Base-by-base conservation (phyloP, 371 early-diverging fungal species). In the Mucor velutinosus region DNA sequence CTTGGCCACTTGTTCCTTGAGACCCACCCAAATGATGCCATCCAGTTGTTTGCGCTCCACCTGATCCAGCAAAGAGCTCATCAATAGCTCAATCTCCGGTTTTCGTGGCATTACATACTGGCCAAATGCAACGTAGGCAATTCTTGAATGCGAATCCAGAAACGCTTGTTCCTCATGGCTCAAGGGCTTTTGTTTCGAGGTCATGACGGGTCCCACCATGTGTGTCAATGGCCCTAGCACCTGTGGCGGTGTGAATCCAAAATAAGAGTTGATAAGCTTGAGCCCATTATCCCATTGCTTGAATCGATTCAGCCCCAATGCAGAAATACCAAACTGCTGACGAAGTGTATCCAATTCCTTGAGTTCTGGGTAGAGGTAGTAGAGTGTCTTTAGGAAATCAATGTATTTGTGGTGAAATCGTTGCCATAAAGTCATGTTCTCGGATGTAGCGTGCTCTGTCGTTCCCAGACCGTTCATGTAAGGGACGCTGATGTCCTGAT, bases 61-160 rank as follows among this genome's bases (percentile, higher is more conserved):
- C 2, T 66, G 62, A n/a, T 71, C 67, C 3, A 76, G 15, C 4
- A 79, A 35, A 23, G 68, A 71, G 7, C 66, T 63, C 25, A 79
- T 19, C 10, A 81, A 45, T 0, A 67, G 33, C 19, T 67, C 53
- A 5, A 74, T 65, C 23, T 68, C 71, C 3, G 60, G 4, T 8
- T 49, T 23, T 2, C 17, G 7, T 2, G 69, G 71, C 21, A 60
- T 1, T 1, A 58, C 71, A 7, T 66, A 62, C 17, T 76, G 77
- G 1, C 80, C 80, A 65, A 82, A 82, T 0, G 79, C 80, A 10
- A 75, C 64, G 41, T 78, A 82, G 4, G 62, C 69, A 7, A 78
- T 68, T 10, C 62, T 65, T 7, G 23, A 7, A 32, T 75, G 74
- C 8, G 43, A 6, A 33, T 72, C 62, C 5, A 77, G 43, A 49